A percentile compares a stretch with the other conserved stretches of the same genome.
Conservation (phyloP, 345 rosid species). For the Gossypium bickii region DNA sequence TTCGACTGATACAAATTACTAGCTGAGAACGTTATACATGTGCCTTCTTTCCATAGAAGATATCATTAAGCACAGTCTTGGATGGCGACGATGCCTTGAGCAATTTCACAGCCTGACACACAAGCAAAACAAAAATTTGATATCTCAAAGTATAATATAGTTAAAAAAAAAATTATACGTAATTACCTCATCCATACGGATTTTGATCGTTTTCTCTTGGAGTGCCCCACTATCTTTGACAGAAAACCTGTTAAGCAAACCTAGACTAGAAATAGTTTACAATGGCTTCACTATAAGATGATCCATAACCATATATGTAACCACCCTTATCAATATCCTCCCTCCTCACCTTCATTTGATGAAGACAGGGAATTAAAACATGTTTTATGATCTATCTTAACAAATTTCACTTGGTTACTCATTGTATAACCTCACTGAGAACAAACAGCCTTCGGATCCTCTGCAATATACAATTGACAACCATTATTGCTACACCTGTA, state of each 20-base stretch:
- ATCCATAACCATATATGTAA: conserved; percentile 29
- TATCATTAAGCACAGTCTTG: too few species aligned
- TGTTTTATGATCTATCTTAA: neutral
- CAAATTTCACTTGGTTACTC: neutral
- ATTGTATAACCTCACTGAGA: neutral
- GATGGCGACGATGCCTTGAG: too few species aligned
- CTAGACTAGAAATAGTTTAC: conserved; percentile 7
- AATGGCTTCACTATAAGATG: conserved; percentile 15
- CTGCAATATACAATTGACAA: neutral
- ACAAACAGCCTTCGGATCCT: neutral
- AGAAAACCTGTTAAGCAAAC: conserved; percentile 10
- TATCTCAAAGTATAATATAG: too few species aligned
- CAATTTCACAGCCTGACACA: too few species aligned
- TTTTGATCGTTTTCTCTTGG: conserved; percentile 5
- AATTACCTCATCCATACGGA: conserved; percentile 19
- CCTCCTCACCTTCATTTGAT: neutral
- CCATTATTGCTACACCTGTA: neutral
- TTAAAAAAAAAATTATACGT: neutral
- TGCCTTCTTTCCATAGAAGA: too few species aligned
- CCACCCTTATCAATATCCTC: conserved; percentile 28
- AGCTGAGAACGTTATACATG: too few species aligned
- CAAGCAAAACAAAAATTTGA: too few species aligned
- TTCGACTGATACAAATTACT: too few species aligned
- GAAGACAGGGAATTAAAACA: too few species aligned
- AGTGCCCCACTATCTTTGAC: conserved; percentile 8